A percentile compares a stretch with the other conserved stretches of the same genome.
Evolutionary conservation across 2,329 filamentous ascomycete genomes (phyloP).

Genomic region (Penicillium nordicum): DNA sequence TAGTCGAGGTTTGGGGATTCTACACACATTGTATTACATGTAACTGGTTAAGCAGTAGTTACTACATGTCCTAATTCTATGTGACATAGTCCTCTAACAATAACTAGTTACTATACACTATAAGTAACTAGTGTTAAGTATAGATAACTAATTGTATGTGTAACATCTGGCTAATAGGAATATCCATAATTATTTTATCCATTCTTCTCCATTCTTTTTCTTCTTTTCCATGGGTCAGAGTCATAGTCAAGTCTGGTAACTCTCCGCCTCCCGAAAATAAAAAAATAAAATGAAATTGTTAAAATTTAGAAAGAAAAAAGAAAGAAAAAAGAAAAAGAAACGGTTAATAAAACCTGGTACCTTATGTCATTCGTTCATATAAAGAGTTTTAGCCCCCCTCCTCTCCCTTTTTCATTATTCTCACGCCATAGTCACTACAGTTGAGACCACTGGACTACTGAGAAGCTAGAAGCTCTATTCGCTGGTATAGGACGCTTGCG

Average conservation of each 20-base stretch:
- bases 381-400: slow-evolving; percentile 10
- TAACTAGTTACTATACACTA: neutral
- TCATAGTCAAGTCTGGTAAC: slow-evolving; percentile 1
- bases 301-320: too few species aligned
- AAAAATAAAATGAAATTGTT: neutral
- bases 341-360: neutral
- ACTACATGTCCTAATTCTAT: neutral
- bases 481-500: neutral
- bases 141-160: neutral
- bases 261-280: slow-evolving; percentile 3
- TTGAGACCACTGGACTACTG: slow-evolving; percentile 5
- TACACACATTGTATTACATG: neutral
- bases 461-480: slow-evolving; percentile 10
- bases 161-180: neutral
- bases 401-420: slow-evolving; percentile 7
- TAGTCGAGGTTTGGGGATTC: neutral
- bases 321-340: neutral
- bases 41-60: neutral
- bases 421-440: slow-evolving; percentile 18
- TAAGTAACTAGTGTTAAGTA: too few species aligned
- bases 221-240: slow-evolving; percentile 1
- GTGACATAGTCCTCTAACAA: neutral
- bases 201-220: neutral
- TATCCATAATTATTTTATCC: neutral
- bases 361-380: slow-evolving; percentile 10